Evolutionary conservation across 2,329 filamentous ascomycete genomes (phyloP).

Genomic region (Claviceps paspali): DNA sequence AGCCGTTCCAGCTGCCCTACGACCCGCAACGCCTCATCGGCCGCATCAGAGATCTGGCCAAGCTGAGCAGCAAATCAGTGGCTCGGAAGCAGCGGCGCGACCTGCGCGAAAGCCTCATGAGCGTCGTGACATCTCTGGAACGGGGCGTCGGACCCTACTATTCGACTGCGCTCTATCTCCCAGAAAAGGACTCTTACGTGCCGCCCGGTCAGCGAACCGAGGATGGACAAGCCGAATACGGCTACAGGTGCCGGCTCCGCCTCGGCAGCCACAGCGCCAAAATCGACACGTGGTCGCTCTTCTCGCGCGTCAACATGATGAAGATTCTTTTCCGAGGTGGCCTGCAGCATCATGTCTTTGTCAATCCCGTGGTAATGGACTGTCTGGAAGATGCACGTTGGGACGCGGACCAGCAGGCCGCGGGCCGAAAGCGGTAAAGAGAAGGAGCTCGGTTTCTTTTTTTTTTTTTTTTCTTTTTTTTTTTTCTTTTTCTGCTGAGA

Average conservation of each 20-base stretch:
- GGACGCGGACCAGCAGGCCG: constrained; percentile 9
- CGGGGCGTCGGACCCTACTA: constrained; percentile 38
- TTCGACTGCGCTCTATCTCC: constrained; percentile 29
- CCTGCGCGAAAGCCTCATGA: constrained; percentile 32
- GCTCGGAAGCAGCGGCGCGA: constrained; percentile 33
- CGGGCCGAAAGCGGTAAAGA: not conserved
- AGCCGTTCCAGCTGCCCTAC: constrained; percentile 33
- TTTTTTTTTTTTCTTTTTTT: not conserved
- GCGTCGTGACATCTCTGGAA: constrained; percentile 39
- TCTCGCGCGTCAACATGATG: constrained; percentile 31
- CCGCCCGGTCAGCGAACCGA: constrained; percentile 24
- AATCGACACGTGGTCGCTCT: constrained; percentile 37
- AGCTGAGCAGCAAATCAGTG: constrained; percentile 31
- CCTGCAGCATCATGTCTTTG: constrained; percentile 21
- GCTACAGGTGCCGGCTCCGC: constrained; percentile 36
- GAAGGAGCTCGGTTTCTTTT: not conserved
- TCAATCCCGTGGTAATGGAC: constrained; percentile 23
- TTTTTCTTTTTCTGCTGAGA: not conserved
- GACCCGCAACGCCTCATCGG: constrained; percentile 33
- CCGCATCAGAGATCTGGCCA: constrained; percentile 31
- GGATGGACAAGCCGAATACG: constrained; percentile 31
- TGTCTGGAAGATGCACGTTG: constrained; percentile 23
- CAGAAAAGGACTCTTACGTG: constrained; percentile 26
- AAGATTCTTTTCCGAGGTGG: constrained; percentile 32
- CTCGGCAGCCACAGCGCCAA: constrained; percentile 28